These are phyloP conservation scores for Spathaspora sp. DNA, from an alignment of 805 yeast genomes.

Conservation along the genomic window DNA sequence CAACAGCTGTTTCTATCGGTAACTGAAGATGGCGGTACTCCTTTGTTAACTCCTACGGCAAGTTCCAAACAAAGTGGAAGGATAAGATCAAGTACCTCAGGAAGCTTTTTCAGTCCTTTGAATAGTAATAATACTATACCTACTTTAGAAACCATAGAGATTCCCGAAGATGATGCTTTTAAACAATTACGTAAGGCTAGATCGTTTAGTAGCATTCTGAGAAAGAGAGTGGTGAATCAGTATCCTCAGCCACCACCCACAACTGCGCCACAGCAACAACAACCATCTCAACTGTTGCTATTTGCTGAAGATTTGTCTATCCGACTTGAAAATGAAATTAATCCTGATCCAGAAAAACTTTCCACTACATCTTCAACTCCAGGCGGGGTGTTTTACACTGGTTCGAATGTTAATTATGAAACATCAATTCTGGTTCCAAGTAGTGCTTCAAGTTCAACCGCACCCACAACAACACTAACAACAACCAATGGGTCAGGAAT, in stretches of 20 bases:
- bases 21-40: conserved; percentile 22
- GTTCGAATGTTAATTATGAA: not conserved
- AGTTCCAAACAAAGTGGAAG: conserved; percentile 1
- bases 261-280: not conserved
- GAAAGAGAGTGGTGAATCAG: not conserved
- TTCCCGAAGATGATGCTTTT: conserved; percentile 42
- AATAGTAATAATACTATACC: not conserved
- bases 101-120: conserved; percentile 13
- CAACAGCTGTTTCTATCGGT: conserved; percentile 21
- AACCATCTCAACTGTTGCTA: not conserved
- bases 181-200: conserved; percentile 37
- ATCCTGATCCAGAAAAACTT: conserved; percentile 1
- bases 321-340: not conserved
- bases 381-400: not conserved
- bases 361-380: not conserved
- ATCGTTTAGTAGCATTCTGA: conserved; percentile 18
- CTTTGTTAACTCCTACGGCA: conserved; percentile 16
- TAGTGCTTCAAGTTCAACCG: conserved; percentile 3
- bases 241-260: not conserved
- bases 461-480: not conserved
- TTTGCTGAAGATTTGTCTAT: conserved; percentile 1
- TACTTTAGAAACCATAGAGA: conserved; percentile 31
- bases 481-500: conserved; percentile 9
- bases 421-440: conserved; percentile 10
- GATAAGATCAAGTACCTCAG: not conserved